Base-by-base conservation (phyloP, 352 stramenopile species). In the Globisporangium sylvaticum region DNA sequence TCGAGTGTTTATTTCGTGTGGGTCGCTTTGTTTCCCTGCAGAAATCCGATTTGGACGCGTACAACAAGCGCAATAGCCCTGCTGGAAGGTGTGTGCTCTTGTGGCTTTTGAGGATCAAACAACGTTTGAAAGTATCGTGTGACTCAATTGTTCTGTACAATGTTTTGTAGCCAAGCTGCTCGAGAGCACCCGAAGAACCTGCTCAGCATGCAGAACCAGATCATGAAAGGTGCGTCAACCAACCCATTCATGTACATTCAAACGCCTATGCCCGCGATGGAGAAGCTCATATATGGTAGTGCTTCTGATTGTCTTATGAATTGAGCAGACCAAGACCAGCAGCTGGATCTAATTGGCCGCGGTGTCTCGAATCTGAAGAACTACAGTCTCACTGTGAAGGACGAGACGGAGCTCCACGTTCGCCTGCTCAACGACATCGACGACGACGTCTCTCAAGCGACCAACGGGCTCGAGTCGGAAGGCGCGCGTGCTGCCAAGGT, bases 391-490 rank as follows among this genome's bases (percentile, higher is more conserved):
- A 89, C 84, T 4, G 80, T 97, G 53, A 97, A 96, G 75, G 87
- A 96, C 62, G 91, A 97, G 71, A 95, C 90, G 48, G 87, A 94
- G 15, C 80, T 97, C 20, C 91, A 97, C 73, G 84, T 96, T 44
- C 83, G 91, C 22, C 70, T 97, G 56, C 78, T 97, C 50, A 83
- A 88, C 71, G 91, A 97, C 34, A 97, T 97, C 39, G 91, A 97
- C 67, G 79, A 85, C 32, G 90, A 97, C 58, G 89, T 97, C 27
- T 86, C 88, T 7, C 79, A 79, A 25, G 91, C 91, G 5, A 95
- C 88, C 1, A 78, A 89, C 20, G 90, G 90, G n/a, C 85, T 97
- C 32, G 81, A 90, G 58, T 86, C 83, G 3, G 90, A 97, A 76
- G 83, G 89, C 22, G 78, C 78, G 3, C 89, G 85, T 27, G 91